Evolutionary conservation across 495 filamentous ascomycete genomes (phyloP), one percentile per base, ranked within the genome.

Genomic region (Pyronema omphalodes): DNA sequence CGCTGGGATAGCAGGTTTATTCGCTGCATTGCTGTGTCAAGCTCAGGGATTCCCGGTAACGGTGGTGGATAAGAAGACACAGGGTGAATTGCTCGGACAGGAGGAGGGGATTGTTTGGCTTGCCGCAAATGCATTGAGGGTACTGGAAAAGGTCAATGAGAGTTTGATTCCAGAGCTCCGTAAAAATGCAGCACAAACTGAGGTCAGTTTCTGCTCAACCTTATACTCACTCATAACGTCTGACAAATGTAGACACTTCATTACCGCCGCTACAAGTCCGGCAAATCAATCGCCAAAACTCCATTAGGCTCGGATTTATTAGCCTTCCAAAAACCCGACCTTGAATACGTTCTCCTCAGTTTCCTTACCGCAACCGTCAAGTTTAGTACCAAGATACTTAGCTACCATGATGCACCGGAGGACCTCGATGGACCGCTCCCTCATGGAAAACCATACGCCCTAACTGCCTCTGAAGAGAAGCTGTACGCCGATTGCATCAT

Each of bases 401-500:
- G 7, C 9, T 46, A 45, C 41, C 37, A 46, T 35, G 52, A 54
- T 46, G 52, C 39, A 1, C 39, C 52, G 11, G 52, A 54, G 19
- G 52, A 54, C 29, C 52, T 54, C 19, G 52, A 54, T 29, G 52
- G 52, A 8, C 52, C 52, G 8, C 18, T 54, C 19, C 52, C 52
- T 7, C 29, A 34, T 17, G 52, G 52, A 11, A 11, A 29, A 11
- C 52, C 52, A 1, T 54, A 54, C 37, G 52, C 52, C 8, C 52
- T 54, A 9, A 11, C 52, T 7, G 12, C n/a, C 2, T n/a, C 39
- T 11, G 52, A 39, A 2, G 39, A 54, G 41, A 54, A 54, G 52
- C 15, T 54, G 39, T 54, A 54, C 52, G 52, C 52, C 14, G 52
- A 54, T 41, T 54, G 52, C 36, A 54, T 54, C 52, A 18, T 54